Percentiles rank a stretch among this genome's conserved stretches.
These are phyloP conservation scores for Phellinidium pouzarii DNA, from an alignment of 1,284 basidiomycete species.

Conservation along the genomic window DNA sequence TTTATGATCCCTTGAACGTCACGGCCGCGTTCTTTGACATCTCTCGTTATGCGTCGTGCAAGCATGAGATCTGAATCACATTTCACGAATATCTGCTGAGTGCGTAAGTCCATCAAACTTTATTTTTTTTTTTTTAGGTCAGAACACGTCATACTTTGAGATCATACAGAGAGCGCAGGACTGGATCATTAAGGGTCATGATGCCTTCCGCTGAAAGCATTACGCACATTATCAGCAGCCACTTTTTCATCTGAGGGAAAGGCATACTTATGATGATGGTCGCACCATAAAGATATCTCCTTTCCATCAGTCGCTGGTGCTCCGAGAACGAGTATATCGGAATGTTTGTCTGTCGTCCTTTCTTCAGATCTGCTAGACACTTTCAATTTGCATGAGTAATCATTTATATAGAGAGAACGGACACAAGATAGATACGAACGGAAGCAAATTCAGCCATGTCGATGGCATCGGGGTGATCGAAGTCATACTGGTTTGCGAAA, in stretches of 20 bases:
- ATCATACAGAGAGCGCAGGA: conserved; percentile 79
- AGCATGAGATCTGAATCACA: conserved; percentile 98
- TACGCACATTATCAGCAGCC: conserved; percentile 4
- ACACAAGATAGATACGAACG: conserved; percentile 36
- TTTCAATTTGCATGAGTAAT: conserved; percentile 28
- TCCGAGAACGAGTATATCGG: conserved; percentile 92
- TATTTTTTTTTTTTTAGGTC: no score
- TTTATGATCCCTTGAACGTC: conserved; percentile 84
- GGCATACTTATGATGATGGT: conserved; percentile 82
- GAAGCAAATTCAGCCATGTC: conserved; percentile 84
- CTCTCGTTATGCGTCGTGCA: conserved; percentile 83
- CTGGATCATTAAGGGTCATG: conserved; percentile 80
- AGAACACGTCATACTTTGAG: conserved; percentile 59
- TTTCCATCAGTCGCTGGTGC: conserved; percentile 84
- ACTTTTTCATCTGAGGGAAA: conserved; percentile 6
- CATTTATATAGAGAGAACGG: neutral
- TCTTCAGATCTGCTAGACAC: conserved; percentile 82
- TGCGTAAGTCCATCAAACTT: neutral
- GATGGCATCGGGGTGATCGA: conserved; percentile 92
- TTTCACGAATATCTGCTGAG: conserved; percentile 66
- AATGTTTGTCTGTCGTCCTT: conserved; percentile 76
- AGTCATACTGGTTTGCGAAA: conserved; percentile 81
- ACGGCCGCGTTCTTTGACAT: conserved; percentile 83
- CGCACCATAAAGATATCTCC: conserved; percentile 91
- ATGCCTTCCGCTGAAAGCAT: conserved; percentile 74